Base-by-base conservation (phyloP, 345 rosid species). In the Dipteronia sinensis region DNA sequence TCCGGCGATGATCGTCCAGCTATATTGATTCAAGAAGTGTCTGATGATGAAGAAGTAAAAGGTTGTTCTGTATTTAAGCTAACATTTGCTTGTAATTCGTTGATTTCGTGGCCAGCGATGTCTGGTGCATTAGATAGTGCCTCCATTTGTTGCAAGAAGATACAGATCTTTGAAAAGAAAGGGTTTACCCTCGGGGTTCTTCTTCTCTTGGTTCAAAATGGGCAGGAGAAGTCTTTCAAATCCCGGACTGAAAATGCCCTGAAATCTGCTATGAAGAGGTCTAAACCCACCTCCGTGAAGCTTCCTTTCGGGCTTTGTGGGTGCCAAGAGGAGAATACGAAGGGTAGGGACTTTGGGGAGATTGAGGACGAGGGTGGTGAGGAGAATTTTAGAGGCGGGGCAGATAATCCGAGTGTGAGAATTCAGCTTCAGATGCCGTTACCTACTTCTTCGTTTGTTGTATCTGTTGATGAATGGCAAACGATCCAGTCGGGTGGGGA, bases 281-380 rank as follows among this genome's bases (percentile, higher is more conserved):
- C 91, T 42, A 95, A 89, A 75, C 82, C 84, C 4, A 73, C 88
- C 53, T 51, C 90, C 0, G 98, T 93, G 79, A 95, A 95, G 93
- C 91, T 95, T 42, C 90, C 99, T 10, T 95, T 95, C 66, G 95
- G 99, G 73, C 92, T 95, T 67, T 95, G 99, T 70, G 99, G 98
- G 29, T 95, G 99, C 80, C 99, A 95, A 83, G 99, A 95, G 78
- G 96, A 90, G 87, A 91, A 83, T 65, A 70, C 88, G 2, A 85
- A 76, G 81, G 89, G 88, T 6, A 87, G 89, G 73, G 94, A 88
- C 65, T 75, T 86, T 64, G 90, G 89, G 31, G 96, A 90, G 76
- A 86, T 89, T 44, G 98, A 91, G 82, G 97, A 92, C 75, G 98
- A 91, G 59, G 69, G 85, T 19, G 73, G 72, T 62, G 93, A 87